Evolutionary conservation across 805 yeast genomes (phyloP).

Genomic region (Jamesozyma spencerorum): DNA sequence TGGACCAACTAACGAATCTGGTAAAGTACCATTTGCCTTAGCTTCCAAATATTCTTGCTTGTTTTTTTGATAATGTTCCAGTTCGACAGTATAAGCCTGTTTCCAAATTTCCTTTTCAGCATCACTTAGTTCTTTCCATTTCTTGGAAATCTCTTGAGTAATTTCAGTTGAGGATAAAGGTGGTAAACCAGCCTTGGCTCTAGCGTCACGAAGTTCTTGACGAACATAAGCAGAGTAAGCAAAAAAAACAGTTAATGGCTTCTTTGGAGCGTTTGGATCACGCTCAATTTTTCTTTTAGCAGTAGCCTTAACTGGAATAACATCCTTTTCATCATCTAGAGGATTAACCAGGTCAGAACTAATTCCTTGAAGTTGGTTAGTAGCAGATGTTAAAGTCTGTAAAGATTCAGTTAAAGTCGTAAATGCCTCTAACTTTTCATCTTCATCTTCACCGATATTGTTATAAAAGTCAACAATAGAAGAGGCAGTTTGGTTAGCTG

Average conservation of each 20-base stretch:
- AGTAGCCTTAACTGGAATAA: slow-evolving; percentile 15
- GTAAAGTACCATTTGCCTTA: slow-evolving; percentile 34
- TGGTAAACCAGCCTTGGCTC: slow-evolving; percentile 48
- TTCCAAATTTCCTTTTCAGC: slow-evolving; percentile 67
- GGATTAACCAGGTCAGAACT: slow-evolving; percentile 27
- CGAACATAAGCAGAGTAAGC: slow-evolving; percentile 68
- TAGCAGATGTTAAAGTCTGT: slow-evolving; percentile 32
- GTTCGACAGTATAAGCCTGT: slow-evolving; percentile 39
- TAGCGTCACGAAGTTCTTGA: slow-evolving; percentile 58
- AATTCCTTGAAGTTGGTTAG: slow-evolving; percentile 26
- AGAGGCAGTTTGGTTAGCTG: slow-evolving; percentile 77
- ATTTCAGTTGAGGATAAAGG: slow-evolving; percentile 67
- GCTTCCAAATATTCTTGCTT: slow-evolving; percentile 41
- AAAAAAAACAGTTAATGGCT: slow-evolving; percentile 83
- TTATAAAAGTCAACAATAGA: slow-evolving; percentile 74
- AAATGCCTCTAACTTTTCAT: slow-evolving; percentile 38
- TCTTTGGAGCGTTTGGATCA: slow-evolving; percentile 94
- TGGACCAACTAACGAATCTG: slow-evolving; percentile 21
- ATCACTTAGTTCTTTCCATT: slow-evolving; percentile 69
- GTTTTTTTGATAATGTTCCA: slow-evolving; percentile 36
- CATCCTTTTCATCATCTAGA: slow-evolving; percentile 28
- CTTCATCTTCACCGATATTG: slow-evolving; percentile 40
- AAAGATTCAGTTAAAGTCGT: slow-evolving; percentile 35
- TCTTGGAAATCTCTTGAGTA: slow-evolving; percentile 66
- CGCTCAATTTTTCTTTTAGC: slow-evolving; percentile 43